Percentiles rank a stretch among this genome's conserved stretches.
phyloP scores from a whole-genome alignment of 2,329 filamentous ascomycete genomes.

The Aspergillus pseudonomiae region DNA sequence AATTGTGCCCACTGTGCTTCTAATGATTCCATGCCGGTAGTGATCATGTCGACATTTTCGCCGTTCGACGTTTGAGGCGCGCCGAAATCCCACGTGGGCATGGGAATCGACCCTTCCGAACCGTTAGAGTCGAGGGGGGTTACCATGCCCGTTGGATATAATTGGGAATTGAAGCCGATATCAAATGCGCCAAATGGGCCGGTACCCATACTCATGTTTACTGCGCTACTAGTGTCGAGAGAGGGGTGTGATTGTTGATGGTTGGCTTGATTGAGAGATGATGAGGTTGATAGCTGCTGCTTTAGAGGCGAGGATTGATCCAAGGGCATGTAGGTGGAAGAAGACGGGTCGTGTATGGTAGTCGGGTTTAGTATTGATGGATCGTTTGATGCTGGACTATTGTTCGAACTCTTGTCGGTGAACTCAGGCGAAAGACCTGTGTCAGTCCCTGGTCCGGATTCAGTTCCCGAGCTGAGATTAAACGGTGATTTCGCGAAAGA shows the following conservation, averaged over 20 bases:
- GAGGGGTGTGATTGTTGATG: background rate
- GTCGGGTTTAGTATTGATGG: constrained; percentile 13
- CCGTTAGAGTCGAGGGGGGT: constrained; percentile 21
- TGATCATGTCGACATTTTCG: constrained; percentile 22
- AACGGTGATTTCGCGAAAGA: constrained; percentile 14
- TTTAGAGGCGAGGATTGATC: constrained; percentile 19
- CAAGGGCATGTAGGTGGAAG: background rate
- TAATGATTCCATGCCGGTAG: constrained; percentile 29
- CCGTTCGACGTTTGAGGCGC: constrained; percentile 16
- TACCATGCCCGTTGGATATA: constrained; percentile 19
- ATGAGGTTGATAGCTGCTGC: constrained; percentile 6
- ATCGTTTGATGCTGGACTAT: constrained; percentile 8
- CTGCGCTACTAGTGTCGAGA: background rate
- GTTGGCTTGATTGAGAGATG: background rate
- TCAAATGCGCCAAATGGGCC: constrained; percentile 12
- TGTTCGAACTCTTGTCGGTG: constrained; percentile 22
- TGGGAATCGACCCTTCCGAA: constrained; percentile 28
- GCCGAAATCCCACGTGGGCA: constrained; percentile 36
- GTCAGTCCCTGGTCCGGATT: constrained; percentile 21
- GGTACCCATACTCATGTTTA: background rate
- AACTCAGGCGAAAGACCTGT: constrained; percentile 37
- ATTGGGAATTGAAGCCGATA: constrained; percentile 19
- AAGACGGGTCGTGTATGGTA: background rate
- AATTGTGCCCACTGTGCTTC: constrained; percentile 43
- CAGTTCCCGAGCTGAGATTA: constrained; percentile 9